phyloP scores from a whole-genome alignment of 1,139 yeast genomes.

The Yamadazyma dendronema region DNA sequence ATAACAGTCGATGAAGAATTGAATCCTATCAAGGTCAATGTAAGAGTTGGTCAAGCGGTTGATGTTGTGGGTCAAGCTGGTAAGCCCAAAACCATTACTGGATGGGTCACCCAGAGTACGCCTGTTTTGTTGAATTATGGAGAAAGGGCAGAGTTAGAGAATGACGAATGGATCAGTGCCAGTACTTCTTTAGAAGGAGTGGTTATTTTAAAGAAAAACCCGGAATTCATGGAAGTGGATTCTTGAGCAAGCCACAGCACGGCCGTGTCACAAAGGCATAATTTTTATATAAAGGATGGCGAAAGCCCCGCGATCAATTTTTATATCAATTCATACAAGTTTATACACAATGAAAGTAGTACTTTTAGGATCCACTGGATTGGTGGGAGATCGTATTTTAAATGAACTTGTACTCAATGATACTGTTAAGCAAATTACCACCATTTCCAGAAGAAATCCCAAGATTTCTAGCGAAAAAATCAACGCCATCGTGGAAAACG shows the following conservation, averaged over 20 bases:
- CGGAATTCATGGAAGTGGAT: slow-evolving; percentile 76
- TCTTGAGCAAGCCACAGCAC: not conserved
- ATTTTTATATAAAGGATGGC: not conserved
- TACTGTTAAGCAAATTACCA: slow-evolving; percentile 31
- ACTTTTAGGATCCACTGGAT: slow-evolving; percentile 62
- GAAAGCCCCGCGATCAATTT: not conserved
- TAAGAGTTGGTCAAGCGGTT: slow-evolving; percentile 97
- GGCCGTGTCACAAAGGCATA: not conserved
- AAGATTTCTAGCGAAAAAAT: slow-evolving; percentile 21
- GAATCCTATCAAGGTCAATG: slow-evolving; percentile 88
- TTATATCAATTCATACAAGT: not conserved
- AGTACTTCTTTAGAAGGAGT: slow-evolving; percentile 87
- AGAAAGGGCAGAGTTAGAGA: slow-evolving; percentile 95
- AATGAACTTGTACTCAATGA: slow-evolving; percentile 31
- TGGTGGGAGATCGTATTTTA: slow-evolving; percentile 52
- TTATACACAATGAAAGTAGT: slow-evolving; percentile 22
- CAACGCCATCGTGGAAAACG: slow-evolving; percentile 32
- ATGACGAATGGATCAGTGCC: slow-evolving; percentile 85
- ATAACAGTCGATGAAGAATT: slow-evolving; percentile 89
- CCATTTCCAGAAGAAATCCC: slow-evolving; percentile 46
- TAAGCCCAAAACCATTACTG: slow-evolving; percentile 96
- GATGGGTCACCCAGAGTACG: slow-evolving; percentile 98
- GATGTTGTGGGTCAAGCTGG: slow-evolving; percentile 99
- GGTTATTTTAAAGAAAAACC: slow-evolving; percentile 88
- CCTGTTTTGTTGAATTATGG: slow-evolving; percentile 93